phyloP scores from a whole-genome alignment of 768 basidiomycete species.

The Rubroboletus pulcherrimus region DNA sequence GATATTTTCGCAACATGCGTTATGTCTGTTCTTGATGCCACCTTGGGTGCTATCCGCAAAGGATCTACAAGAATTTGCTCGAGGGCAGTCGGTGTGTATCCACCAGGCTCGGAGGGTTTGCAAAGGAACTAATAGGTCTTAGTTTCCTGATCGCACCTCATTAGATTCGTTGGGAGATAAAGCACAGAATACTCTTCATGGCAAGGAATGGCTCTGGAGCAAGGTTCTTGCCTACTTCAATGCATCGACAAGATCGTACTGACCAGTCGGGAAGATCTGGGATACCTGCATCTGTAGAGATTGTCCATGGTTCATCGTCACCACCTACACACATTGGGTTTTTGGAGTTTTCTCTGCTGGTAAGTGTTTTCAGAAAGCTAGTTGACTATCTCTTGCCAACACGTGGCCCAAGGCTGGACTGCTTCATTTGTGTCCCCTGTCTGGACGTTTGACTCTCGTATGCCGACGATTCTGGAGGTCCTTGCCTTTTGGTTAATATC shows the following conservation, averaged over 20 bases:
- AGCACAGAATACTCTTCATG: conserved; percentile 22
- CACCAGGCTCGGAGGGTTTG: neutral
- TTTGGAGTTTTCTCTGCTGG: conserved; percentile 42
- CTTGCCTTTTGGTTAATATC: conserved; percentile 56
- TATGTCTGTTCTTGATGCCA: conserved; percentile 35
- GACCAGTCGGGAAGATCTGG: conserved; percentile 31
- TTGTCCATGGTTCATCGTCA: conserved; percentile 40
- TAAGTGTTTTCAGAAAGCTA: conserved; percentile 12
- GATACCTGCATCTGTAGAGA: conserved; percentile 36
- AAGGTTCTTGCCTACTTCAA: conserved; percentile 33
- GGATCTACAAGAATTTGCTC: conserved; percentile 35
- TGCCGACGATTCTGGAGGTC: conserved; percentile 49
- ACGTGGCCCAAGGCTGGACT: conserved; percentile 43
- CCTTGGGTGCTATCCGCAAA: conserved; percentile 37
- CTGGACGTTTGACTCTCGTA: conserved; percentile 36
- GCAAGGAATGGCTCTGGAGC: conserved; percentile 52
- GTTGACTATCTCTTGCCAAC: neutral
- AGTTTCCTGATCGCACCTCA: conserved; percentile 21
- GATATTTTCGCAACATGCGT: conserved; percentile 10
- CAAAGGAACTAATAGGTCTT: neutral
- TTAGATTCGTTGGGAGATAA: conserved; percentile 1
- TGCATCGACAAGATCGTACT: neutral
- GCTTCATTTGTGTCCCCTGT: conserved; percentile 48
- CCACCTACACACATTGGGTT: conserved; percentile 41
- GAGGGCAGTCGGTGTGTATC: conserved; percentile 19